These are phyloP conservation scores for Termitomyces eurrhizus DNA, from an alignment of 768 basidiomycete species.

Conservation along the genomic window DNA sequence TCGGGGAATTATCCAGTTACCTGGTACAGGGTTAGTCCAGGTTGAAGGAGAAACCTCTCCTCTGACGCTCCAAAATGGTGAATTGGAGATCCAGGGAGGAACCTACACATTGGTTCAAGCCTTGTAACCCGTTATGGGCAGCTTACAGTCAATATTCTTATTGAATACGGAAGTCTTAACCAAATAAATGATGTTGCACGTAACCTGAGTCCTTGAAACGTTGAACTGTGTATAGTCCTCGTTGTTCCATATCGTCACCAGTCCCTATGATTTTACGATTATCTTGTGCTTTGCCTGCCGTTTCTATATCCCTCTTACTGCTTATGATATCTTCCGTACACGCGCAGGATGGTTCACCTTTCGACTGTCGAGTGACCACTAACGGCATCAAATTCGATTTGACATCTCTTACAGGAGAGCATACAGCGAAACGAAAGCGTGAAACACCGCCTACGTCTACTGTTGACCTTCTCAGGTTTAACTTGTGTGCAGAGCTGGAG, in stretches of 20 bases:
- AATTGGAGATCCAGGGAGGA: slow-evolving; percentile 13
- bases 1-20: slow-evolving; percentile 23
- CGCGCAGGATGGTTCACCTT: slow-evolving; percentile 39
- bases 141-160: neutral
- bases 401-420: slow-evolving; percentile 47
- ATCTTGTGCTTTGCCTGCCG: slow-evolving; percentile 7
- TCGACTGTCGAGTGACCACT: slow-evolving; percentile 49
- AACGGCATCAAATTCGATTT: slow-evolving; percentile 57
- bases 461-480: slow-evolving; percentile 56
- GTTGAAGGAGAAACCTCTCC: slow-evolving; percentile 13
- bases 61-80: neutral
- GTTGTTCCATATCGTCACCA: neutral
- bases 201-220: neutral
- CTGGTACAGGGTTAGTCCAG: slow-evolving; percentile 19
- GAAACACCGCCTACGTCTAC: slow-evolving; percentile 61
- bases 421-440: slow-evolving; percentile 46
- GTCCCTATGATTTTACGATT: slow-evolving; percentile 21
- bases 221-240: neutral
- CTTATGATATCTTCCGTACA: slow-evolving; percentile 13
- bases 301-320: slow-evolving; percentile 14
- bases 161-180: neutral
- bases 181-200: slow-evolving; percentile 3
- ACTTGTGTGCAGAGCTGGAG: slow-evolving; percentile 63
- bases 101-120: slow-evolving; percentile 6
- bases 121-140: neutral